phyloP scores from a whole-genome alignment of 1,284 basidiomycete species.

The Sanghuangporus sanghuang region DNA sequence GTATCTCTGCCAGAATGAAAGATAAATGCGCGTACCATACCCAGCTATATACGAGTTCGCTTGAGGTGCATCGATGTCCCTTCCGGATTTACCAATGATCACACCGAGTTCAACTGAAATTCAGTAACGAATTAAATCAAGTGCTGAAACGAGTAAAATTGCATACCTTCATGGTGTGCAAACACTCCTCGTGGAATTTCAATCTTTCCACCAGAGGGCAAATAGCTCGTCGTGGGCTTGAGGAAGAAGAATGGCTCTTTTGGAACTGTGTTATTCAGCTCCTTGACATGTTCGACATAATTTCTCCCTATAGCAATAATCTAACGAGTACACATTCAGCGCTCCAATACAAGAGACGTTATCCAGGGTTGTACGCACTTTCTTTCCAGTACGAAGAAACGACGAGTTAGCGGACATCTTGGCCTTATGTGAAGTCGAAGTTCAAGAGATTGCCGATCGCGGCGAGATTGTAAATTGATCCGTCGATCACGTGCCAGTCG shows the following conservation, averaged over 20 bases:
- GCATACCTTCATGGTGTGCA: conserved; percentile 87
- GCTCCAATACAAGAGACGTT: not conserved
- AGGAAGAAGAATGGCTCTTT: conserved; percentile 98
- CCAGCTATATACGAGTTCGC: conserved; percentile 84
- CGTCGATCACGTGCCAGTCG: too few relatives aligned
- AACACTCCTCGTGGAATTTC: conserved; percentile 85
- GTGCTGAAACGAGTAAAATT: not conserved
- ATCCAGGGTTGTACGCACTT: not conserved
- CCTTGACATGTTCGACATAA: conserved; percentile 85
- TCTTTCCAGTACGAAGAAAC: conserved; percentile 12
- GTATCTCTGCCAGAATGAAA: not conserved
- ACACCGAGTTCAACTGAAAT: conserved; percentile 88
- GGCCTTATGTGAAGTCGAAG: not conserved
- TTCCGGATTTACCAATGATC: conserved; percentile 84
- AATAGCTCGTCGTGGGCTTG: conserved; percentile 91
- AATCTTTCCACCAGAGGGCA: conserved; percentile 71
- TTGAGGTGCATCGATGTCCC: conserved; percentile 71
- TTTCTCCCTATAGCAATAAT: conserved; percentile 90
- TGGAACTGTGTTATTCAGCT: conserved; percentile 86
- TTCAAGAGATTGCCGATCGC: not conserved
- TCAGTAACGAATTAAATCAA: not conserved
- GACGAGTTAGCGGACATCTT: conserved; percentile 12
- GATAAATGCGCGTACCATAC: conserved; percentile 58
- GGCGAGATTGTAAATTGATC: too few relatives aligned
- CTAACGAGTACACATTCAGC: conserved; percentile 31